phyloP scores from a whole-genome alignment of 2,329 filamentous ascomycete genomes.

The Monilinia laxa region DNA sequence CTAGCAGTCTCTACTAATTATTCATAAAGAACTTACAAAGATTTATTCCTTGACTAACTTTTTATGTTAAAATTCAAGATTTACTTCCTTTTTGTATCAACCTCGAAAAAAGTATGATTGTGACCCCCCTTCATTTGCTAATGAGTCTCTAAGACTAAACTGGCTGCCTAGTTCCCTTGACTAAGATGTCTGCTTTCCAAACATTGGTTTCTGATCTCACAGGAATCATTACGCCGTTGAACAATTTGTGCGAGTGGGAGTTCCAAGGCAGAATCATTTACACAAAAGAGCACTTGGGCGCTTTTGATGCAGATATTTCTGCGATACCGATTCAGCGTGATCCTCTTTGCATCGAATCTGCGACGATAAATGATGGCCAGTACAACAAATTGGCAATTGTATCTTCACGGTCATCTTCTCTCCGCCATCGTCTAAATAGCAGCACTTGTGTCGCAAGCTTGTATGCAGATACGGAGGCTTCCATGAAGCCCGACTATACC shows the following conservation, averaged over 20 bases:
- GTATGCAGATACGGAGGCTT: conserved; percentile 1
- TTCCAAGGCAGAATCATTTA: conserved; percentile 7
- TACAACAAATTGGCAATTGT: background rate
- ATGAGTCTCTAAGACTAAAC: background rate
- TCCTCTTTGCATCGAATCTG: background rate
- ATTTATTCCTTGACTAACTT: background rate
- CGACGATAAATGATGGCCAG: background rate
- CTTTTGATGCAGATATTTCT: conserved; percentile 2
- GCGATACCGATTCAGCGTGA: background rate
- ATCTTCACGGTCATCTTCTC: background rate
- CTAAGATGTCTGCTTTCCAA: conserved; percentile 1
- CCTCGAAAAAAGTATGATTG: conserved; percentile 1
- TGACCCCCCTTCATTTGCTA: conserved; percentile 3
- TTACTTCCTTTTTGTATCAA: background rate
- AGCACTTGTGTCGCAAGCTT: background rate
- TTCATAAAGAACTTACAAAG: background rate
- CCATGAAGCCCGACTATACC: background rate
- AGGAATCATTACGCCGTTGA: background rate
- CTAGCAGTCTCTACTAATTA: background rate
- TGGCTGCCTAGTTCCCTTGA: background rate
- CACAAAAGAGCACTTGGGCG: background rate
- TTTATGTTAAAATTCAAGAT: background rate
- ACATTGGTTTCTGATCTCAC: background rate
- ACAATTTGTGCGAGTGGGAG: background rate
- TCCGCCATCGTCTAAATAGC: background rate